phyloP scores from a whole-genome alignment of 2,329 filamentous ascomycete species.

The Balansia obtecta region DNA sequence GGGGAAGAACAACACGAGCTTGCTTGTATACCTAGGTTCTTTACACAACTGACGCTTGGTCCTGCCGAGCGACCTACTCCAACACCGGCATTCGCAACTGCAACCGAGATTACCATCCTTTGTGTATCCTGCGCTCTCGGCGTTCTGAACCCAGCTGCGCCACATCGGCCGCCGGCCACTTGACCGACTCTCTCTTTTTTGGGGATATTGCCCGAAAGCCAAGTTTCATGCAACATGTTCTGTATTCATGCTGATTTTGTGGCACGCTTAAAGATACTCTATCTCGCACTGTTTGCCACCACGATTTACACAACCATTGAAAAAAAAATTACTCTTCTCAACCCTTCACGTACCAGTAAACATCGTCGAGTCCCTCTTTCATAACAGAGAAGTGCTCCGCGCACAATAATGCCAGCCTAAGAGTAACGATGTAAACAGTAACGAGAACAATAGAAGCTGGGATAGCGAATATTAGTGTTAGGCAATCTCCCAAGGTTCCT shows the following conservation, averaged over 20 bases:
- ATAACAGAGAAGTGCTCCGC: slow-evolving; percentile 8
- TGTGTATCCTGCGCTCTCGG: background rate
- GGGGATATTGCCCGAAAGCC: background rate
- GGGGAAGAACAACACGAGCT: too few relatives aligned
- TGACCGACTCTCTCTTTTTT: background rate
- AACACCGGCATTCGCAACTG: background rate
- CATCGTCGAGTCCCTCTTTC: slow-evolving; percentile 3
- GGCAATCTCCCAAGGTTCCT: slow-evolving; percentile 13
- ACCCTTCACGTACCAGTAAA: slow-evolving; percentile 2
- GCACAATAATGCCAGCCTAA: slow-evolving; percentile 13
- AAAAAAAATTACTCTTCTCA: background rate
- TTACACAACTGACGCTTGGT: too few relatives aligned
- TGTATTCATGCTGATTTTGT: background rate
- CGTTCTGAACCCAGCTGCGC: background rate
- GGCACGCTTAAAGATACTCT: background rate
- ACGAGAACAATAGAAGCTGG: slow-evolving; percentile 15
- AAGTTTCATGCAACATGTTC: background rate
- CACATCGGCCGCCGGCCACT: background rate
- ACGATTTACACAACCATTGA: background rate
- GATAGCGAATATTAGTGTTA: slow-evolving; percentile 14
- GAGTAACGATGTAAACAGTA: slow-evolving; percentile 14
- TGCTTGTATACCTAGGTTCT: too few relatives aligned
- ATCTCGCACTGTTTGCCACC: background rate
- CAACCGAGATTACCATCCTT: background rate
- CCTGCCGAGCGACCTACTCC: too few relatives aligned